phyloP scores from a whole-genome alignment of 2,329 filamentous ascomycete species.

The Sclerotinia minor region DNA sequence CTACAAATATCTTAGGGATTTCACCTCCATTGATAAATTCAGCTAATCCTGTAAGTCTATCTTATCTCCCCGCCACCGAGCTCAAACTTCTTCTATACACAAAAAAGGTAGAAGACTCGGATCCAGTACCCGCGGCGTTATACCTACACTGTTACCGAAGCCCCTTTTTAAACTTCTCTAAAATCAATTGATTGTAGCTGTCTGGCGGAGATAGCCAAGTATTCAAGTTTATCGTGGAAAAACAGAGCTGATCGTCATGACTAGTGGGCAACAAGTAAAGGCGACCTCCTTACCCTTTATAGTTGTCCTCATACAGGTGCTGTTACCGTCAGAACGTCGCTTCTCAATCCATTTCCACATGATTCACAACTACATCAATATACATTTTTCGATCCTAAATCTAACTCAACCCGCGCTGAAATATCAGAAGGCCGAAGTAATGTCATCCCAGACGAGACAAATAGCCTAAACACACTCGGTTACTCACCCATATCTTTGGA shows the following conservation, averaged over 20 bases:
- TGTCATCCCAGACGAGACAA: constrained; percentile 39
- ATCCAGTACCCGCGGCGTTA: neutral
- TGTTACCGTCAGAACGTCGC: constrained; percentile 71
- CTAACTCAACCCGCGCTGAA: constrained; percentile 37
- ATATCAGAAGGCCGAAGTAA: constrained; percentile 29
- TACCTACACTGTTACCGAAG: neutral
- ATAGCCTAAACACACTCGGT: constrained; percentile 68
- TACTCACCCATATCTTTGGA: constrained; percentile 66
- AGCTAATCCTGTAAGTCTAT: constrained; percentile 54
- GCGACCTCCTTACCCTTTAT: constrained; percentile 63
- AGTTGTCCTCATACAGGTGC: constrained; percentile 64
- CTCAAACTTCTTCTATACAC: too few species aligned
- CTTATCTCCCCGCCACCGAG: neutral
- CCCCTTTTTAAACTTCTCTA: neutral
- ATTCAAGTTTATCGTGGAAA: neutral
- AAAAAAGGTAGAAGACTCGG: neutral
- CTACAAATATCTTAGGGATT: constrained; percentile 26
- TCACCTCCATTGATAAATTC: constrained; percentile 66
- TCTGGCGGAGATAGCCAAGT: neutral
- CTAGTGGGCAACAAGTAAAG: constrained; percentile 64
- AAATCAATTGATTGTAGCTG: neutral
- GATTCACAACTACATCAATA: constrained; percentile 70
- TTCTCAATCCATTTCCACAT: constrained; percentile 62
- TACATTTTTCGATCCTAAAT: constrained; percentile 59
- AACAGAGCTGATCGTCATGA: constrained; percentile 7